Conservation (phyloP, 2,329 filamentous ascomycete genomes). For the Botrytis sinoallii region DNA sequence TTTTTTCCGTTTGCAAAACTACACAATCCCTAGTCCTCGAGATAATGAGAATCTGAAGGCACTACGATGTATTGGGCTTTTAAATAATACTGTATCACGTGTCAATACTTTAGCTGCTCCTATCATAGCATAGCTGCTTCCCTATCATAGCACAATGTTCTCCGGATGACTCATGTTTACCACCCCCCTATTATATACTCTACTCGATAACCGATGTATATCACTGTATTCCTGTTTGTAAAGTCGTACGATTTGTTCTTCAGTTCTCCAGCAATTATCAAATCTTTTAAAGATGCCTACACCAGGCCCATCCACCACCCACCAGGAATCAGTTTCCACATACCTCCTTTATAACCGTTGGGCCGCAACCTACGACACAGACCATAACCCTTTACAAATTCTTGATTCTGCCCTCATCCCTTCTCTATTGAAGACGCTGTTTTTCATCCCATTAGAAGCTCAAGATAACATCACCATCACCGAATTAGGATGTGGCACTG, state of each 20-base stretch:
- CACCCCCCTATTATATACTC: not conserved
- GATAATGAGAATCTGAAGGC: not conserved
- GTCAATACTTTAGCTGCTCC: not conserved
- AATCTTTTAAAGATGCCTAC: not conserved
- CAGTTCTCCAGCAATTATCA: not conserved
- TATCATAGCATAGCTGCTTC: no score
- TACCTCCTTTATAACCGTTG: constrained; percentile 48
- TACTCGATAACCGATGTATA: not conserved
- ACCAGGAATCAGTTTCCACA: constrained; percentile 39
- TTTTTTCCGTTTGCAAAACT: not conserved
- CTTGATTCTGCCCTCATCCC: constrained; percentile 58
- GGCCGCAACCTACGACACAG: constrained; percentile 58
- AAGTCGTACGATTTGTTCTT: not conserved
- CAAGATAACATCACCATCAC: constrained; percentile 41
- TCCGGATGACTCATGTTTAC: not conserved
- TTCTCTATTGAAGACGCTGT: constrained; percentile 48
- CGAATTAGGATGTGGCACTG: constrained; percentile 66
- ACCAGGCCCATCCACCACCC: constrained; percentile 21
- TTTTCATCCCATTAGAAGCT: constrained; percentile 36
- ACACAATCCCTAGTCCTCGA: not conserved
- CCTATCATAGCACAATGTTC: not conserved
- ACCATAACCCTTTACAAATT: constrained; percentile 64
- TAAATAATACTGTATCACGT: not conserved
- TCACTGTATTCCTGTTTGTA: not conserved
- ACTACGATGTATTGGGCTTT: not conserved